Conservation (phyloP, 2,329 filamentous ascomycete species). For the Nemania sp. region DNA sequence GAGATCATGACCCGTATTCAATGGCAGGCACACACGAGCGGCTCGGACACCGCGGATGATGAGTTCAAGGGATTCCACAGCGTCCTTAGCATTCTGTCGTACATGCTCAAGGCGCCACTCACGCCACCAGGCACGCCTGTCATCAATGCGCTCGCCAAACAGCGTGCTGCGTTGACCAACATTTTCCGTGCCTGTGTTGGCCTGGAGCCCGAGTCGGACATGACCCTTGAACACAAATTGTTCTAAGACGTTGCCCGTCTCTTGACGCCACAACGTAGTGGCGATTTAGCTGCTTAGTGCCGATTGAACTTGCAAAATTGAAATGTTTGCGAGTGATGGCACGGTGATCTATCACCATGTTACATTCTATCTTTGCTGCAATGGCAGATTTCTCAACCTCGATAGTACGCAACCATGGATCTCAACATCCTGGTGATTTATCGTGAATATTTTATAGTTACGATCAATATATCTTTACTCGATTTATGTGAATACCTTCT, state of each 20-base stretch:
- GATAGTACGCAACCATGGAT: slow-evolving; percentile 20
- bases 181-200: slow-evolving; percentile 99
- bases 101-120: slow-evolving; percentile 97
- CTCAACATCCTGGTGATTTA: slow-evolving; percentile 38
- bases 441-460: neutral
- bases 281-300: neutral
- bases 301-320: neutral
- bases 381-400: slow-evolving; percentile 33
- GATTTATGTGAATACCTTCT: neutral
- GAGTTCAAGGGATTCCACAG: slow-evolving; percentile 96
- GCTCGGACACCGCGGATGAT: slow-evolving; percentile 61
- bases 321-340: neutral
- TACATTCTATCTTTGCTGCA: slow-evolving; percentile 30
- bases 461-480: slow-evolving; percentile 18
- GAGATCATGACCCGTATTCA: slow-evolving; percentile 99
- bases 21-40: slow-evolving; percentile 77
- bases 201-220: slow-evolving; percentile 96
- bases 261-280: neutral
- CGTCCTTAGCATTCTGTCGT: slow-evolving; percentile 95
- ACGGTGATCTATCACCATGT: slow-evolving; percentile 14
- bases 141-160: slow-evolving; percentile 94
- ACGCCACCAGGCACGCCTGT: slow-evolving; percentile 96
- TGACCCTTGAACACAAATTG: slow-evolving; percentile 99
- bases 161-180: slow-evolving; percentile 93
- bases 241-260: slow-evolving; percentile 65